Conservation (phyloP, 345 rosid species). For the Brassica cretica region DNA sequence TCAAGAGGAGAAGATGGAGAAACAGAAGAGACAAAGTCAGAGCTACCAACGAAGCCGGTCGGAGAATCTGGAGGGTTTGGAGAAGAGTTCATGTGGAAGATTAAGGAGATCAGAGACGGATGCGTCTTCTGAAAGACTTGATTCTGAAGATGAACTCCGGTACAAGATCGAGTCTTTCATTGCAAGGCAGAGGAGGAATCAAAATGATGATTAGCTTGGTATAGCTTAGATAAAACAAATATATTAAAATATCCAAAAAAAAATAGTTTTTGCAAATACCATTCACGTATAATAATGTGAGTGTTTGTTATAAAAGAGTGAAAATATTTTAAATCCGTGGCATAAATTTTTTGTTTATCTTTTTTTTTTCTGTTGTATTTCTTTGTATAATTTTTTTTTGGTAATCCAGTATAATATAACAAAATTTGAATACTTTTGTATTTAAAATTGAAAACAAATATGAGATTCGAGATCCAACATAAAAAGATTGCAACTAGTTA, state of each 20-base stretch:
- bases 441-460: not conserved
- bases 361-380: not conserved
- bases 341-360: not conserved
- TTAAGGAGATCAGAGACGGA: constrained; percentile 52
- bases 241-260: not conserved
- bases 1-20: constrained; percentile 18
- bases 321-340: constrained; percentile 2
- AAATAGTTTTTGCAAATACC: constrained; percentile 4
- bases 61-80: constrained; percentile 37
- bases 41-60: constrained; percentile 51
- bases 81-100: constrained; percentile 34
- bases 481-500: not conserved
- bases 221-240: constrained; percentile 10
- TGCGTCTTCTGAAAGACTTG: constrained; percentile 34
- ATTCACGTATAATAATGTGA: constrained; percentile 6
- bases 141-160: constrained; percentile 68
- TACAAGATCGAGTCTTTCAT: constrained; percentile 67
- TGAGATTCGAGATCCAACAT: not conserved
- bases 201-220: constrained; percentile 51
- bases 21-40: constrained; percentile 19
- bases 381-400: constrained; percentile 19
- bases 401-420: not conserved
- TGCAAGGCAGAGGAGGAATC: constrained; percentile 70
- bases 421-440: not conserved
- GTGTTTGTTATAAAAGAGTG: constrained; percentile 20